Evolutionary conservation across 1,284 basidiomycete species (phyloP).

Genomic region (Ceratobasidium sp.): DNA sequence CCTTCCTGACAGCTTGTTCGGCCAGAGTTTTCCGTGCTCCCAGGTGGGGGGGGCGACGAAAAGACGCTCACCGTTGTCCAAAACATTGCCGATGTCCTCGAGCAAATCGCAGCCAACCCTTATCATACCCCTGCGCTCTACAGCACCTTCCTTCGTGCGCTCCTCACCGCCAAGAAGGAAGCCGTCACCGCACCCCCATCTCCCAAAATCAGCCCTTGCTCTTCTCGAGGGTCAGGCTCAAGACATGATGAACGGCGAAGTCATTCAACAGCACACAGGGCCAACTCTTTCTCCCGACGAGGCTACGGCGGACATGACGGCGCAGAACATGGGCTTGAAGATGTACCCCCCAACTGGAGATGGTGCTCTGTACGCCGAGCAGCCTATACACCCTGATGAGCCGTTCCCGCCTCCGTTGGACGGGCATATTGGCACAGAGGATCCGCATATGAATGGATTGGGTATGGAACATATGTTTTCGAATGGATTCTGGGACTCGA

Average conservation of each 20-base stretch:
- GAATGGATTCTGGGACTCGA: constrained; percentile 81
- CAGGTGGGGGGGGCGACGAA: constrained; percentile 75
- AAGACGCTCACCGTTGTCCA: constrained; percentile 74
- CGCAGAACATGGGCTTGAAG: constrained; percentile 22
- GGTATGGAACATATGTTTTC: constrained; percentile 82
- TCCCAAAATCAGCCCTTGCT: constrained; percentile 14
- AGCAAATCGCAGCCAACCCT: constrained; percentile 73
- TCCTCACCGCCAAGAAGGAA: constrained; percentile 68
- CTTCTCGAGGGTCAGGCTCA: background rate
- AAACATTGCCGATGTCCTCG: constrained; percentile 80
- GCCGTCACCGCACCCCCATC: constrained; percentile 35
- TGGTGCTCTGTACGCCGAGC: background rate
- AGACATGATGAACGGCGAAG: constrained; percentile 4
- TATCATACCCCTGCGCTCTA: constrained; percentile 87
- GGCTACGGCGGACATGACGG: constrained; percentile 6
- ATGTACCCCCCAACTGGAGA: constrained; percentile 37
- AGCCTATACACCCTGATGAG: background rate
- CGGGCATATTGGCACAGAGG: constrained; percentile 14
- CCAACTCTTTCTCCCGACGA: constrained; percentile 31
- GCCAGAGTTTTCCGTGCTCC: constrained; percentile 78
- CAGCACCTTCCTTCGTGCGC: constrained; percentile 81
- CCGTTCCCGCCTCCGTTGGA: constrained; percentile 32
- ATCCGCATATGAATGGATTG: constrained; percentile 58
- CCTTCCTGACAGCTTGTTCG: constrained; percentile 66
- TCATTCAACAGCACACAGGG: constrained; percentile 33